phyloP scores from a whole-genome alignment of 129 eudicot species.

The Lactuca sativa region DNA sequence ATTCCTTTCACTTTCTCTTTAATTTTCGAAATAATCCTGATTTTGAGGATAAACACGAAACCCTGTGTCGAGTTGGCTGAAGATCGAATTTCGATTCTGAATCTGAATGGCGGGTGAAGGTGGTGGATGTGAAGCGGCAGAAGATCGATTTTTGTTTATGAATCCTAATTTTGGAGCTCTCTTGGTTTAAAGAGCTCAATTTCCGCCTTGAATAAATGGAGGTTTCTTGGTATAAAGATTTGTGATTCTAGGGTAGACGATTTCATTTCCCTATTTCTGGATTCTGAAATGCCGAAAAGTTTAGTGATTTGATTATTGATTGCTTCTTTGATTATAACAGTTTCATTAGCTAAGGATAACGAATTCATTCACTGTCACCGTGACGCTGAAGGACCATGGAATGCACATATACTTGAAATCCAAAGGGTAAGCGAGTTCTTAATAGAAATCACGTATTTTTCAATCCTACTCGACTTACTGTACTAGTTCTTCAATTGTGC shows the following conservation, averaged over 20 bases:
- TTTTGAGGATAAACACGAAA: too few species aligned
- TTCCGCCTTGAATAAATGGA: conserved; percentile 4
- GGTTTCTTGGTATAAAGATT: conserved; percentile 20
- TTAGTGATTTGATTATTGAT: conserved; percentile 33
- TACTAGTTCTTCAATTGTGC: conserved; percentile 71
- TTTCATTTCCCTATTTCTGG: background rate
- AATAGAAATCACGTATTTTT: conserved; percentile 74
- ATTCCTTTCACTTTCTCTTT: too few species aligned
- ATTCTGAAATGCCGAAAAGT: conserved; percentile 31
- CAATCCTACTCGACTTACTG: conserved; percentile 74
- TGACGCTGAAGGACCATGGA: conserved; percentile 65
- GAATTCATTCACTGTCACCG: conserved; percentile 55
- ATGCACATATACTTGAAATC: conserved; percentile 56
- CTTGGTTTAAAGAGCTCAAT: too few species aligned
- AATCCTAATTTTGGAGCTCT: too few species aligned
- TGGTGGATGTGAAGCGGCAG: too few species aligned
- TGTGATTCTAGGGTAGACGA: conserved; percentile 16
- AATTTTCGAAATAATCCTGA: too few species aligned
- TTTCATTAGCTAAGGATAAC: conserved; percentile 33
- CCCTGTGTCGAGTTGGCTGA: too few species aligned
- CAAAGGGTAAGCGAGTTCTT: conserved; percentile 74
- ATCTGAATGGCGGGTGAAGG: too few species aligned
- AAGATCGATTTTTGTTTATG: too few species aligned
- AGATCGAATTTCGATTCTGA: too few species aligned
- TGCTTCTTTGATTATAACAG: conserved; percentile 21